Evolutionary conservation across 2,329 filamentous ascomycete genomes (phyloP), one percentile per base, ranked within the genome.

Genomic region (Sordariomycetes sp.): DNA sequence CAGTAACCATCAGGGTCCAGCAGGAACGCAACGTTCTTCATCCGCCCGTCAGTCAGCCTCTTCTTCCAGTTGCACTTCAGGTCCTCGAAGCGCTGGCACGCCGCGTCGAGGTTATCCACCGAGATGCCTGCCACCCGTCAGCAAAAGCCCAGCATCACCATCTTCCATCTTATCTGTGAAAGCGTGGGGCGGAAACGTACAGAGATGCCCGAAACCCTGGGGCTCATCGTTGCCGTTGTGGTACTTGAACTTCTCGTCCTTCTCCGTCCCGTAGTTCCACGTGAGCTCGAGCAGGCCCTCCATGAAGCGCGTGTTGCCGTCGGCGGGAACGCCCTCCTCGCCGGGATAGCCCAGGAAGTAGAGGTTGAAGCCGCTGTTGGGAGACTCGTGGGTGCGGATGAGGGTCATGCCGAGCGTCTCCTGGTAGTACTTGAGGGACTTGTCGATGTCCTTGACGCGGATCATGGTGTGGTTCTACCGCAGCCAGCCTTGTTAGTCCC

Each of bases 1-100:
- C 87, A 95, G 73, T 95, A 95, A 54, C 80, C 82, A 71, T 96
- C 90, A 0, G 91, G 90, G 64, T 92, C 92, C 53, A 96, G 76
- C 53, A 97, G 73, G 67, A 97, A 97, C 0, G 94, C 94, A 57
- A 97, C 85, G 62, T 94, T 89, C 78, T 89, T 92, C 91, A 96
- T 96, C 52, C 81, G 77, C 1, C 92, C 92, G 61, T 97, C 92
- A 1, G 89, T 95, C 60, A 97, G 78, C 62, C 89, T 80, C 84
- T 97, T 97, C 83, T 96, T 96, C 89, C 90, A 99, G 70, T 80
- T 85, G 57, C 92, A 87, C 6, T 86, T 81, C 66, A 89, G 75
- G 57, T 84, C 81, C 68, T 97, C 94, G 64, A 97, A 91, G 15
- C 91, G 82, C 66, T 85, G 74, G 72, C 92, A 96, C 10, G 94